These are phyloP conservation scores for Jacaranda mimosifolia DNA, from an alignment of 257 asterid species.

Conservation along the genomic window DNA sequence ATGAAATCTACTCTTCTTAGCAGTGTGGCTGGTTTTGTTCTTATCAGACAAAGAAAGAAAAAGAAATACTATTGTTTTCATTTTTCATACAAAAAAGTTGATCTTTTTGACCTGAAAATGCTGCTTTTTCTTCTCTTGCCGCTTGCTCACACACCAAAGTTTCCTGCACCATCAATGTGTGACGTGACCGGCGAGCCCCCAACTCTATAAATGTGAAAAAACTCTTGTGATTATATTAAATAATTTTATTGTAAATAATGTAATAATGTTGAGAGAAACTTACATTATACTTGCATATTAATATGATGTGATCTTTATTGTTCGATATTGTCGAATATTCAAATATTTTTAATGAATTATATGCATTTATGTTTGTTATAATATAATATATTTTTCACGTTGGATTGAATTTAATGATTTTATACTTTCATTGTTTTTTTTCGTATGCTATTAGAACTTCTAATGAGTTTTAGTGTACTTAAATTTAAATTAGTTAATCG, in stretches of 20 bases:
- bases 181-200: not conserved
- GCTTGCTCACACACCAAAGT: constrained; percentile 45
- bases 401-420: too few relatives aligned
- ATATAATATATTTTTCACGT: too few relatives aligned
- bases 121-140: constrained; percentile 33
- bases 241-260: not conserved
- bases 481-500: too few relatives aligned
- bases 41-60: constrained; percentile 2
- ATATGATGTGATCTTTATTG: too few relatives aligned
- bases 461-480: too few relatives aligned
- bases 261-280: too few relatives aligned
- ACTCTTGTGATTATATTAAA: not conserved
- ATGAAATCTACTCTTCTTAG: not conserved
- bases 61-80: constrained; percentile 7
- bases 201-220: not conserved
- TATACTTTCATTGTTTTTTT: too few relatives aligned
- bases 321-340: too few relatives aligned
- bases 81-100: not conserved
- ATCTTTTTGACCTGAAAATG: constrained; percentile 36
- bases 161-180: not conserved
- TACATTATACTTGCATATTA: too few relatives aligned
- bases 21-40: not conserved
- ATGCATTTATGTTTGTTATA: too few relatives aligned
- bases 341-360: too few relatives aligned
- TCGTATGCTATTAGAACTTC: too few relatives aligned